phyloP scores from a whole-genome alignment of 148 eudicot species.

The Amaranthus hypochondriacus region DNA sequence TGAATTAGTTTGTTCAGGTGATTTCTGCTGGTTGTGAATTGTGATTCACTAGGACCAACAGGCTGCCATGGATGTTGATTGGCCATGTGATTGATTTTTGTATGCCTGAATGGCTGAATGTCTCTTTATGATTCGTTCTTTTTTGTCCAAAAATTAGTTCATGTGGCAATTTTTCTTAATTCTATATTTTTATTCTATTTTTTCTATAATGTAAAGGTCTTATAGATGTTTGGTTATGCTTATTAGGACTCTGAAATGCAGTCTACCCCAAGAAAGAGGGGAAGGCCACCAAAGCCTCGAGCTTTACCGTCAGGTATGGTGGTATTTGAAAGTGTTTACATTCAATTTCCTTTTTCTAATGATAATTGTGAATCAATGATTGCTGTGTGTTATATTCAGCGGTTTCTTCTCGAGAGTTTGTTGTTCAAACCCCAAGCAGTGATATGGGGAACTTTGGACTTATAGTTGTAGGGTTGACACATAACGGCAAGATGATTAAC shows the following conservation, averaged over 20 bases:
- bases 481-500: slow-evolving; percentile 27
- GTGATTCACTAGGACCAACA: not conserved
- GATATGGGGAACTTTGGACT: slow-evolving; percentile 11
- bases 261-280: slow-evolving; percentile 22
- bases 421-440: slow-evolving; percentile 21
- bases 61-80: not conserved
- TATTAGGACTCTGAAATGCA: slow-evolving; percentile 22
- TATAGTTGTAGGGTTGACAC: slow-evolving; percentile 40
- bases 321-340: not conserved
- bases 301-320: slow-evolving; percentile 26
- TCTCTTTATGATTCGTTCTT: too few species aligned
- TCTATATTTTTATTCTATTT: not conserved
- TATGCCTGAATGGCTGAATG: too few species aligned
- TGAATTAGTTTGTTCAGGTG: not conserved
- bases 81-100: too few species aligned
- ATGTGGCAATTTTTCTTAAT: too few species aligned
- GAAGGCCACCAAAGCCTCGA: slow-evolving; percentile 29
- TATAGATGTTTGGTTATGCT: not conserved
- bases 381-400: not conserved
- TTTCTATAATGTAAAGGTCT: not conserved
- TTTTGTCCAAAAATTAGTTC: too few species aligned
- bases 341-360: not conserved
- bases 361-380: not conserved
- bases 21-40: not conserved
- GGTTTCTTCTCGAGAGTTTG: slow-evolving; percentile 22